phyloP scores from a whole-genome alignment of 768 basidiomycete species.

The Holtermanniella nyarrowii region DNA sequence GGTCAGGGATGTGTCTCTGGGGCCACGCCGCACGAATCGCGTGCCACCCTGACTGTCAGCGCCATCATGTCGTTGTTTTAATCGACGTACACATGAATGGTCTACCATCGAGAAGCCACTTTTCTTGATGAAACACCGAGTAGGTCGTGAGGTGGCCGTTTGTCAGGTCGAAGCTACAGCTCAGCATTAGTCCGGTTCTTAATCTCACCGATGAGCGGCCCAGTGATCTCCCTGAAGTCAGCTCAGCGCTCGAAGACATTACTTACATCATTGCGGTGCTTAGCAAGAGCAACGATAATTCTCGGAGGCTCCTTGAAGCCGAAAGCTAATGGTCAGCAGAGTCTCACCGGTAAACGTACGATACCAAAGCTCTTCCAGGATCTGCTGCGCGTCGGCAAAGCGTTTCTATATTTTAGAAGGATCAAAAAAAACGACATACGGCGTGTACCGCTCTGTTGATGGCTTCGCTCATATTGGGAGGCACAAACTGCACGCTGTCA shows the following conservation, averaged over 20 bases:
- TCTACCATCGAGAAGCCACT: conserved; percentile 30
- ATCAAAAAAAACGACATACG: conserved; percentile 13
- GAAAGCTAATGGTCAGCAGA: conserved; percentile 15
- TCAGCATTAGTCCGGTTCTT: background rate
- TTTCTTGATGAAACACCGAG: conserved; percentile 22
- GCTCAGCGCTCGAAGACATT: conserved; percentile 5
- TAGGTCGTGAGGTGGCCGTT: conserved; percentile 30
- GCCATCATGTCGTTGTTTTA: background rate
- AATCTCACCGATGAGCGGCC: conserved; percentile 33
- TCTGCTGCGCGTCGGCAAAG: conserved; percentile 29
- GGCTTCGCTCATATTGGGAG: conserved; percentile 33
- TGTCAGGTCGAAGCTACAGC: conserved; percentile 30
- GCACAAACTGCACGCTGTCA: conserved; percentile 20
- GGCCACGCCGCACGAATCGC: conserved; percentile 39
- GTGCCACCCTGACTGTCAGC: conserved; percentile 34
- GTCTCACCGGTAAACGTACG: conserved; percentile 14
- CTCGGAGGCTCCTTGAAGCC: conserved; percentile 32
- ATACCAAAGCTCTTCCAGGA: conserved; percentile 37
- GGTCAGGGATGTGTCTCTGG: conserved; percentile 26
- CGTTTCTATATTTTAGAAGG: conserved; percentile 16
- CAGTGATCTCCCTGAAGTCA: conserved; percentile 21
- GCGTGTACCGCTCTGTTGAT: conserved; percentile 39
- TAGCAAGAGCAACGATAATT: conserved; percentile 35
- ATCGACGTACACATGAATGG: conserved; percentile 34
- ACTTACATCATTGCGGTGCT: conserved; percentile 35